Conservation (phyloP, 1,139 yeast species). For the Diutina neorugosa region DNA sequence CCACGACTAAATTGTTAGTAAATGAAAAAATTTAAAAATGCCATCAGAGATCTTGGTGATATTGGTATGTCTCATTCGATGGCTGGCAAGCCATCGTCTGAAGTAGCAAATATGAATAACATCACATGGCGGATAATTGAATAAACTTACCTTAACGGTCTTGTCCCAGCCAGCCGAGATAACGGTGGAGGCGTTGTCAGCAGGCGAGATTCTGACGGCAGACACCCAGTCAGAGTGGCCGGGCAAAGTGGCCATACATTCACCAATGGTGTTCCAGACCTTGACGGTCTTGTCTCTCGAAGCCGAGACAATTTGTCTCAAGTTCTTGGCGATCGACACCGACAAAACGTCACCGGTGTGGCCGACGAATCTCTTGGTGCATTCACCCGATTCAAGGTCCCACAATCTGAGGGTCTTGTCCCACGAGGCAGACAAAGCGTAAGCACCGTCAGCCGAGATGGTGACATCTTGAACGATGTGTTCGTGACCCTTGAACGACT, state of each 20-base stretch:
- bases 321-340: conserved; percentile 92
- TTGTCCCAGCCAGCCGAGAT: conserved; percentile 99
- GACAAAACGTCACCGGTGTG: conserved; percentile 97
- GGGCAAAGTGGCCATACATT: conserved; percentile 87
- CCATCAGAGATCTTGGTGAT: conserved; percentile 99
- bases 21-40: conserved; percentile 6
- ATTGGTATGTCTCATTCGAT: conserved; percentile 81
- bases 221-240: conserved; percentile 99
- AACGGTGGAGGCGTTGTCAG: conserved; percentile 59
- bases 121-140: conserved; percentile 37
- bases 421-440: conserved; percentile 99
- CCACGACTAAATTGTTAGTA: conserved; percentile 71
- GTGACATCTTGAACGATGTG: conserved; percentile 98
- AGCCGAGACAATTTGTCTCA: conserved; percentile 97
- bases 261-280: conserved; percentile 99
- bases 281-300: conserved; percentile 98
- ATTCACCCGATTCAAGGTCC: conserved; percentile 93
- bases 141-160: conserved; percentile 88
- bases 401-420: conserved; percentile 98
- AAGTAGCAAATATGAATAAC: conserved; percentile 95
- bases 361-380: conserved; percentile 93
- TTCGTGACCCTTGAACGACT: conserved; percentile 96
- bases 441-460: conserved; percentile 96
- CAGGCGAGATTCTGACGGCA: conserved; percentile 91
- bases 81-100: conserved; percentile 52